These are phyloP conservation scores for Kwoniella dejecticola DNA, from an alignment of 768 basidiomycete genomes.

Conservation along the genomic window DNA sequence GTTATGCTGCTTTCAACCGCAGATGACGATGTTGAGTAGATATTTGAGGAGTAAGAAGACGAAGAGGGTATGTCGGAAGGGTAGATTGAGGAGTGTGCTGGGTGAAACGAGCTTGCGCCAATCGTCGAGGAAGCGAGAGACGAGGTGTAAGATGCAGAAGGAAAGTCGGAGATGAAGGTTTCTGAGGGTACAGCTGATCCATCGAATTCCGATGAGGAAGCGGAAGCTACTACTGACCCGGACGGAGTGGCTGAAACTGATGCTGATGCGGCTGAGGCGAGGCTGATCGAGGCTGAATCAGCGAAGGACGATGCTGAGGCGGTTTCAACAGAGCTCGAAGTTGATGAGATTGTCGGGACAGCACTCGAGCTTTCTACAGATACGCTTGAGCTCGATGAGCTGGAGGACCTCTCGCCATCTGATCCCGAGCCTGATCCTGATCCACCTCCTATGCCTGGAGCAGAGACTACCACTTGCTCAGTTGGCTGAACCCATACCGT, in stretches of 20 bases:
- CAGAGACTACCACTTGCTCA: constrained; percentile 29
- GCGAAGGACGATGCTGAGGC: neutral
- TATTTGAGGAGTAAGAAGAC: constrained; percentile 18
- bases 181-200: neutral
- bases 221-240: neutral
- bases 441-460: constrained; percentile 1
- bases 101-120: neutral
- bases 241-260: neutral
- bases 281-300: too few relatives aligned
- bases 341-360: neutral
- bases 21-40: neutral
- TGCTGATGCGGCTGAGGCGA: neutral
- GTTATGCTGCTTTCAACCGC: constrained; percentile 5
- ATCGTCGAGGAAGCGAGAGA: constrained; percentile 8
- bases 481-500: constrained; percentile 48
- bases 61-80: constrained; percentile 10
- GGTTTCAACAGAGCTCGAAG: neutral
- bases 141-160: constrained; percentile 11
- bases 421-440: neutral
- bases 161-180: constrained; percentile 7
- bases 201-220: neutral
- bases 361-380: neutral
- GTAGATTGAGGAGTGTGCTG: constrained; percentile 2
- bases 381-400: neutral
- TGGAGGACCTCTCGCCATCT: neutral